A percentile compares a stretch with the other conserved stretches of the same genome.
Conservation (phyloP, 2,329 filamentous ascomycete species). For the Zymoseptoria crescenta region DNA sequence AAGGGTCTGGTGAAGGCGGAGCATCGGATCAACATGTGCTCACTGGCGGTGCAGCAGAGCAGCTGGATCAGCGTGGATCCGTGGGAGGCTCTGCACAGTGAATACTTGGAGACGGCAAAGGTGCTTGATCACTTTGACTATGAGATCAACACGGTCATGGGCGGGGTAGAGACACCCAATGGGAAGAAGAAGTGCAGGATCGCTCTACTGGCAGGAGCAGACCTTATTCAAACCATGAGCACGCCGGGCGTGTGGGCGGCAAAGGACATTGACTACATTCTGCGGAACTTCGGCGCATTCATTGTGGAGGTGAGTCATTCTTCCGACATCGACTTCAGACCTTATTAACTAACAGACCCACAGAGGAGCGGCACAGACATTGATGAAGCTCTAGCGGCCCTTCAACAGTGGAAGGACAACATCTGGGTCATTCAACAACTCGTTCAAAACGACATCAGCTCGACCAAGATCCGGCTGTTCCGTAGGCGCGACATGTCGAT, state of each 20-base stretch:
- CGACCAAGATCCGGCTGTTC: conserved; percentile 73
- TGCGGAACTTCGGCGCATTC: conserved; percentile 74
- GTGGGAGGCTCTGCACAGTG: conserved; percentile 77
- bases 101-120: conserved; percentile 81
- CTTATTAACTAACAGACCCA: conserved; percentile 53
- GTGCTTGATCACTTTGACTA: conserved; percentile 87
- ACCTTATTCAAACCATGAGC: conserved; percentile 46
- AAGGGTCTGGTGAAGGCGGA: conserved; percentile 64
- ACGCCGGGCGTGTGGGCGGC: conserved; percentile 65
- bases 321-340: conserved; percentile 39
- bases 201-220: conserved; percentile 67
- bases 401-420: conserved; percentile 77
- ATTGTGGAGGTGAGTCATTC: conserved; percentile 49
- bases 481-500: conserved; percentile 74
- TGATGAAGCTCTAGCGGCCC: conserved; percentile 73
- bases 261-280: conserved; percentile 78
- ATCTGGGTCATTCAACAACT: conserved; percentile 83
- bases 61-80: conserved; percentile 78
- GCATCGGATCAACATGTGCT: conserved; percentile 78
- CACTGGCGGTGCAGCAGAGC: conserved; percentile 67
- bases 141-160: conserved; percentile 73
- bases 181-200: conserved; percentile 67
- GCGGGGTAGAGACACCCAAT: conserved; percentile 62
- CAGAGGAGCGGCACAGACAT: conserved; percentile 80
- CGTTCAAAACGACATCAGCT: conserved; percentile 78